phyloP scores from a whole-genome alignment of 2,329 filamentous ascomycete genomes.

The Fusarium armeniacum region DNA sequence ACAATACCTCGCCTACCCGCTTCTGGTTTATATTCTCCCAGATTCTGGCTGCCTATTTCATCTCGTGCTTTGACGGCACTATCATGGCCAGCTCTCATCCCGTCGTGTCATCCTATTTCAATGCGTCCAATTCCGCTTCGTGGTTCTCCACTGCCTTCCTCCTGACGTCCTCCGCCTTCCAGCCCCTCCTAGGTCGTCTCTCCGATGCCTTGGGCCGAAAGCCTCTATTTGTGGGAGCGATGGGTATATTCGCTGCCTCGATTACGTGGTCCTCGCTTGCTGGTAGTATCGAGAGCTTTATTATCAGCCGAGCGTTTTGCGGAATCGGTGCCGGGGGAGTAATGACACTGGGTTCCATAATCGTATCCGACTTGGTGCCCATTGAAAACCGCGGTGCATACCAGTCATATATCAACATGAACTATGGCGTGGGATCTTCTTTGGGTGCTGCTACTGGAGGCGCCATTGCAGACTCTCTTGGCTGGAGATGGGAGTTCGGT shows the following conservation, averaged over 20 bases:
- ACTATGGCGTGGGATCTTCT: constrained; percentile 70
- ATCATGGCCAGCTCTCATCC: constrained; percentile 83
- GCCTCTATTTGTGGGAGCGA: constrained; percentile 72
- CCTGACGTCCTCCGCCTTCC: constrained; percentile 80
- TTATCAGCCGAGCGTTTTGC: constrained; percentile 77
- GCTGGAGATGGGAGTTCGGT: constrained; percentile 81
- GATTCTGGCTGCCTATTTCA: constrained; percentile 70
- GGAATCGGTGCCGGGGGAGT: constrained; percentile 81
- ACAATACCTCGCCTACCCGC: constrained; percentile 61
- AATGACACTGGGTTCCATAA: constrained; percentile 77
- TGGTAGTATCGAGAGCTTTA: constrained; percentile 76
- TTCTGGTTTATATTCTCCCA: constrained; percentile 75
- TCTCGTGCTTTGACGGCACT: constrained; percentile 79
- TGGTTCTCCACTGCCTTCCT: constrained; percentile 87
- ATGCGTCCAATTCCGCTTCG: constrained; percentile 81
- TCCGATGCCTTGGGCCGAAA: constrained; percentile 82
- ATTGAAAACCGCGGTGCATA: constrained; percentile 78
- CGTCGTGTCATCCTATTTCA: constrained; percentile 84
- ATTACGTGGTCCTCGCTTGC: constrained; percentile 80
- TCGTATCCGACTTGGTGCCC: constrained; percentile 80
- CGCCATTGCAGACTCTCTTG: constrained; percentile 76
- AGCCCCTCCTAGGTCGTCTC: constrained; percentile 79
- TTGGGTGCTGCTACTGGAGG: constrained; percentile 78
- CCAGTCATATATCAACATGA: constrained; percentile 78
- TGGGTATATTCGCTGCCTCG: constrained; percentile 73